Percentiles rank a stretch among this genome's conserved stretches.
Evolutionary conservation across 1,284 basidiomycete species (phyloP).

Genomic region (Mycosarcoma mackinlayi): DNA sequence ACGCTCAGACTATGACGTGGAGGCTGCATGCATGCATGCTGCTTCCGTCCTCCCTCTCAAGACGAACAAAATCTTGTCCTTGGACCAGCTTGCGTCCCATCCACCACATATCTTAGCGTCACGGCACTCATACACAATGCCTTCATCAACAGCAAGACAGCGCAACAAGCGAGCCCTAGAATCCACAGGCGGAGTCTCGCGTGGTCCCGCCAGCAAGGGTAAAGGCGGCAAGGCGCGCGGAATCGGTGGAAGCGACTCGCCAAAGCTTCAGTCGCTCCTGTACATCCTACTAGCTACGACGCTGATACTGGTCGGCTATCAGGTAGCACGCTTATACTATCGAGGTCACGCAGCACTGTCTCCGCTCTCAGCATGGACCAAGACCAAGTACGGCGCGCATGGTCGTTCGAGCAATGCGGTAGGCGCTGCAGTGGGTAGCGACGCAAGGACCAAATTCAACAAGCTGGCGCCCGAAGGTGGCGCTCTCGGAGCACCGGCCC

Average conservation of each 20-base stretch:
- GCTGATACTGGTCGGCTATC: constrained; percentile 30
- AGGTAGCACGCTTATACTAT: constrained; percentile 41
- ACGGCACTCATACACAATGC: constrained; percentile 9
- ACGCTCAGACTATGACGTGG: constrained; percentile 31
- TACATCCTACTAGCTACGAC: constrained; percentile 38
- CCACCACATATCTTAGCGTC: too few species aligned
- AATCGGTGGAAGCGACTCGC: constrained; percentile 4
- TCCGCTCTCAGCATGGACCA: constrained; percentile 35
- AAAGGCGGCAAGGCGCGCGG: constrained; percentile 16
- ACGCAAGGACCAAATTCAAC: constrained; percentile 33
- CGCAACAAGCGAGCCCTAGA: constrained; percentile 46
- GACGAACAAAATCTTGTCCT: too few species aligned
- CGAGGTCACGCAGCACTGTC: constrained; percentile 28
- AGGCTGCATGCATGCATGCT: constrained; percentile 2
- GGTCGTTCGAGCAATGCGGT: constrained; percentile 10
- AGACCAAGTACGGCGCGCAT: constrained; percentile 34
- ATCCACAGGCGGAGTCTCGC: constrained; percentile 31
- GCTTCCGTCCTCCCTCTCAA: neutral
- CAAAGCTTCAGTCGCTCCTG: constrained; percentile 34
- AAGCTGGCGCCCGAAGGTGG: constrained; percentile 40
- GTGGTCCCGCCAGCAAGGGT: constrained; percentile 10
- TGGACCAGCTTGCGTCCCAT: too few species aligned
- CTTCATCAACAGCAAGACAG: constrained; percentile 39
- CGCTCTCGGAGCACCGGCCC: constrained; percentile 27
- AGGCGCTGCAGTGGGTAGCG: constrained; percentile 1